Base-by-base conservation (phyloP, 208 protist species). In the Acanthamoeba castellanii region DNA sequence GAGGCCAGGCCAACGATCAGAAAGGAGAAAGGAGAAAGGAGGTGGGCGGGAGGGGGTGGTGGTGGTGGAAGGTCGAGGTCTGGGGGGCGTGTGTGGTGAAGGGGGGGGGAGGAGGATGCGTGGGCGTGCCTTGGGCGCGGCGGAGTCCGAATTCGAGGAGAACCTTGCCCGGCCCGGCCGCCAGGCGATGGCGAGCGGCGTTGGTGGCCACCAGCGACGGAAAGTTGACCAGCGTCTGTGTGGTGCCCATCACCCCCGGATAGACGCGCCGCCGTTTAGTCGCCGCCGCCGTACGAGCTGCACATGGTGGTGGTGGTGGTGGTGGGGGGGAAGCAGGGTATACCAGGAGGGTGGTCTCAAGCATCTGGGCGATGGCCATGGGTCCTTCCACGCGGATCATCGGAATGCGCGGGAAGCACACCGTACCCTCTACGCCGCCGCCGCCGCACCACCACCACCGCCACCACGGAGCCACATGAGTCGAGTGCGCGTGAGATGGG, bases 71-170 rank as follows among this genome's bases (percentile, higher is more conserved):
- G 95, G 32, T 84, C 98, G 8, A 98, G 98, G 95, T 99, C 97
- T 0, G 97, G 96, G 50, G 13, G 50, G 50, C n/a, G n/a, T n/a
- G n/a, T 20, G 34, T 93, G 9, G 94, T 64, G 61, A 70, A 70
- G 22, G 61, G 61, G 5, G 5, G n/a, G 27, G 30, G 9, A 30
- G 95, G 2, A 70, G 37, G n/a, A 13, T 16, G 50, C 22, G 32
- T 5, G 30, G 74, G 47, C 3, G 16, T 32, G 81, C 96, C 97
- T 93, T 99, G 98, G 9, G 98, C 98, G 16, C 98, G 66, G 27
- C 98, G 88, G 2, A 99, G 94, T 32, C 98, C 98, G 95, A 99
- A 99, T 94, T 99, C 98, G n/a, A n/a, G n/a, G n/a, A n/a, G n/a
- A n/a, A 55, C 50, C 85, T 92, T 92, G 85, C 74, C 55, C 6